These are phyloP conservation scores for Sclerotiophoma versabilis DNA, from an alignment of 2,329 filamentous ascomycete genomes.

Conservation along the genomic window DNA sequence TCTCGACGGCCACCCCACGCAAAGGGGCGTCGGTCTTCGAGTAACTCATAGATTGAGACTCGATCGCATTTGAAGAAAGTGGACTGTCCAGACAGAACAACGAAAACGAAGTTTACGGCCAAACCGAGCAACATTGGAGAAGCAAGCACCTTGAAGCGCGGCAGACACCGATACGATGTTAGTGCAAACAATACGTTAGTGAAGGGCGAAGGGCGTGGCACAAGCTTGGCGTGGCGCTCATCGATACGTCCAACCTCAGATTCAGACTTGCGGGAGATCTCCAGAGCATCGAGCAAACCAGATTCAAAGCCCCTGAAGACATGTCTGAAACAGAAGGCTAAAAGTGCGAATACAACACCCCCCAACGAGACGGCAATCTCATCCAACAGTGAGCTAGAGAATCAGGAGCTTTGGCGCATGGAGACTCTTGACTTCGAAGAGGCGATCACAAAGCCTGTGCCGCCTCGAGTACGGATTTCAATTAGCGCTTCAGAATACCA, in stretches of 20 bases:
- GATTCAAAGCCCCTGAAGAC: constrained; percentile 29
- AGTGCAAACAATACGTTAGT: background rate
- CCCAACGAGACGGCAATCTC: constrained; percentile 4
- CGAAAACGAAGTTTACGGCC: background rate
- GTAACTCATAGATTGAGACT: constrained; percentile 16
- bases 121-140: background rate
- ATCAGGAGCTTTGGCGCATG: constrained; percentile 27
- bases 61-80: constrained; percentile 17
- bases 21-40: constrained; percentile 15
- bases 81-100: background rate
- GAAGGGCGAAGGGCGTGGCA: background rate
- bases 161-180: background rate
- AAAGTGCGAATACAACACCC: constrained; percentile 30
- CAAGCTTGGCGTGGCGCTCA: background rate
- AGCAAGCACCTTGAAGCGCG: background rate
- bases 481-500: background rate
- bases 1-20: background rate
- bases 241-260: constrained; percentile 12
- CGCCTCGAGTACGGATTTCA: background rate
- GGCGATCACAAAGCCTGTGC: background rate
- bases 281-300: background rate
- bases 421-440: constrained; percentile 45
- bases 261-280: constrained; percentile 4
- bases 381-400: background rate
- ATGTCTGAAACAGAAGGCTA: constrained; percentile 36